A percentile compares a stretch with the other conserved stretches of the same genome.
These are phyloP conservation scores for Trichoderma gracile DNA, from an alignment of 2,329 filamentous ascomycete genomes.

Conservation along the genomic window DNA sequence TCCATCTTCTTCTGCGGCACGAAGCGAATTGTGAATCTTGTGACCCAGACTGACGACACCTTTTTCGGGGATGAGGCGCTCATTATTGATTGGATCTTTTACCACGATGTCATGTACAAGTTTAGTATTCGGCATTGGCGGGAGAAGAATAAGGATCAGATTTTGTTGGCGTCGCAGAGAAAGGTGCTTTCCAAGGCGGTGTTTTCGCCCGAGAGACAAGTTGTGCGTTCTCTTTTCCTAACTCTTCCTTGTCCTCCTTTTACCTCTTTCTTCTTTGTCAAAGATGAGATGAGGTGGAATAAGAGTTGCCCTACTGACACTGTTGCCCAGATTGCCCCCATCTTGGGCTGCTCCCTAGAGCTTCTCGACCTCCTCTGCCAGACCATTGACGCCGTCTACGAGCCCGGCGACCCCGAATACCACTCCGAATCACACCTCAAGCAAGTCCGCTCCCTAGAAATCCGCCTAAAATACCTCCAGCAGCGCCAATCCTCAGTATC, in stretches of 20 bases:
- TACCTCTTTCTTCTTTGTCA: neutral
- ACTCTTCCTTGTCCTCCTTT: neutral
- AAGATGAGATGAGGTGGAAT: too few species aligned
- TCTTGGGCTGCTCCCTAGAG: constrained; percentile 24
- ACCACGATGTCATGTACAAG: constrained; percentile 26
- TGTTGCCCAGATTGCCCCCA: constrained; percentile 1
- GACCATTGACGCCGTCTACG: constrained; percentile 7
- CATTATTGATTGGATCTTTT: constrained; percentile 25
- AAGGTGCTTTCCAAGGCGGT: constrained; percentile 22
- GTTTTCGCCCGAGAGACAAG: constrained; percentile 24
- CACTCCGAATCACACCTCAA: constrained; percentile 12
- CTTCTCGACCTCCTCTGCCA: constrained; percentile 22
- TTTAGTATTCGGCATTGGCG: constrained; percentile 25
- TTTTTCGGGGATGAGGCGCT: constrained; percentile 19
- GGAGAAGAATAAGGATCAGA: constrained; percentile 12
- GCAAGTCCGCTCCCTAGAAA: neutral
- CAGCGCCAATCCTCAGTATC: constrained; percentile 3
- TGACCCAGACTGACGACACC: constrained; percentile 3
- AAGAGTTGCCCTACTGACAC: neutral
- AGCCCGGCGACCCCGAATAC: neutral
- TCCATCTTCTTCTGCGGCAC: constrained; percentile 25
- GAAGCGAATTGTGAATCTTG: constrained; percentile 13
- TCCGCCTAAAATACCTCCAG: constrained; percentile 12
- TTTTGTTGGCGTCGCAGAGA: neutral
- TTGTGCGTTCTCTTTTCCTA: neutral